Base-by-base conservation (phyloP, 257 asterid species). In the Nicotiana tabacum region DNA sequence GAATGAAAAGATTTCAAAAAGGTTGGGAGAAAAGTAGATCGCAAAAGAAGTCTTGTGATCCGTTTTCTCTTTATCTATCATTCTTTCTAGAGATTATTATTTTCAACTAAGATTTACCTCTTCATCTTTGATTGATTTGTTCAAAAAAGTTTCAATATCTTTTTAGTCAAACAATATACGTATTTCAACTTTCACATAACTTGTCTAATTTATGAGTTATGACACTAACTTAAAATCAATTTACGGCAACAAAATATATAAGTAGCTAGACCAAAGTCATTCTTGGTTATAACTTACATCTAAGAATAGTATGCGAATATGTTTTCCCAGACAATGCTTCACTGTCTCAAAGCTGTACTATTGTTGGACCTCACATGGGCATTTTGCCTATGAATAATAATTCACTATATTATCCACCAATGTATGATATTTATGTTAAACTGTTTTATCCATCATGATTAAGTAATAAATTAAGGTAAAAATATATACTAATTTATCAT, bases 321-420 rank as follows among this genome's bases (percentile, higher is more conserved):
- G 80, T 27, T 27, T 27, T 51, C 64, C 29, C 46, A 51, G 80
- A 74, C 80, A 74, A 74, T 27, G 80, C 62, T 48, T 72, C 16
- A 72, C 79, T 72, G 79, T 48, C 61, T 72, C 79, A 46, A 46
- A 46, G 61, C 39, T 74, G 79, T 74, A 69, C 77, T 37, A 69
- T 30, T 67, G 32, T 70, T 39, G 58, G 56, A 70, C 27, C 43
- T 76, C 64, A 76, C 80, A 76, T 76, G 80, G 33, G 1, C 80
- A 76, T 51, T 12, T 13, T 76, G 62, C 64, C 27, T 24, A 16
- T 48, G 35, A 74, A 27, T 48, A 16, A 48, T 48, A 16, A 24
- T 46, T 24, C 61, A 72, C 24, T 72, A 7, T 17, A 5, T 27
- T 57, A 9, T 55, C 18, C 21, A 55, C 60, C 51, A 0, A 35